Evolutionary conservation across 2,329 filamentous ascomycete genomes (phyloP).

Genomic region (Fusarium udum): DNA sequence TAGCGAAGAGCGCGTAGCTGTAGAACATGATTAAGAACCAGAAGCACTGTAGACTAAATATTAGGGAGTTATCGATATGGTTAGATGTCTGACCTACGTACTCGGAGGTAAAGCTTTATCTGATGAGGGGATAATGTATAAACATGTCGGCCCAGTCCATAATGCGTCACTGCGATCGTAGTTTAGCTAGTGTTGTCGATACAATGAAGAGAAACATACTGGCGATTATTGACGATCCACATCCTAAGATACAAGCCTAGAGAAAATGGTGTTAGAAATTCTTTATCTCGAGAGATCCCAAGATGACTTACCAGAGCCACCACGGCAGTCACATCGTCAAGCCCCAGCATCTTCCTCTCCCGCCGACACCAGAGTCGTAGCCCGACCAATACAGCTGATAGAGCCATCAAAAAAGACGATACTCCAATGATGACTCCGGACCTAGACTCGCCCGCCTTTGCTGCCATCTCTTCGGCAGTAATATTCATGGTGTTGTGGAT

Average conservation of each 20-base stretch:
- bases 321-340: constrained; percentile 17
- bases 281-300: accelerated
- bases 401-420: not conserved
- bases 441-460: not conserved
- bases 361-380: constrained; percentile 27
- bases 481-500: not conserved
- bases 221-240: constrained; percentile 10
- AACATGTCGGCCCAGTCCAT: constrained; percentile 27
- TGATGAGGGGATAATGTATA: constrained; percentile 4
- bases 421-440: not conserved
- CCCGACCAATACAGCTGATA: constrained; percentile 9
- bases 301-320: not conserved
- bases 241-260: constrained; percentile 14
- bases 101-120: not conserved
- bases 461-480: not conserved
- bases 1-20: not conserved
- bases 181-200: not conserved
- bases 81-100: accelerated
- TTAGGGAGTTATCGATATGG: accelerated
- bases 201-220: not conserved
- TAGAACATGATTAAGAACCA: constrained; percentile 35
- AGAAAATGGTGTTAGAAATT: not conserved
- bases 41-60: constrained; percentile 1
- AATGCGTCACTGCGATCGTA: constrained; percentile 20
- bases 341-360: not conserved